Base-by-base conservation (phyloP, 345 rosid species). In the Eucalyptus caleyi region DNA sequence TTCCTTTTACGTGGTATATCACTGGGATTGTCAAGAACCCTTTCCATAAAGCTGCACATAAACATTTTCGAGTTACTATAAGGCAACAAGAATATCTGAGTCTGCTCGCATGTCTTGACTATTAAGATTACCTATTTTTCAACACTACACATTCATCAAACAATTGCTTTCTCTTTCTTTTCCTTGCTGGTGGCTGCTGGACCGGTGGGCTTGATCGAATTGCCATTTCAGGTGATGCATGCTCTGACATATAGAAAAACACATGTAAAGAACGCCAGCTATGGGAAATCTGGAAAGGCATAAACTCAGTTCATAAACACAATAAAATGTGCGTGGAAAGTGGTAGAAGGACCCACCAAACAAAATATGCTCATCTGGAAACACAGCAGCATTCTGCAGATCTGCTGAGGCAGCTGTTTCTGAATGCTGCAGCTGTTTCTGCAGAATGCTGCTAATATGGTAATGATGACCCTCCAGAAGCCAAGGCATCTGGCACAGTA, bases 61-160 rank as follows among this genome's bases (percentile, higher is more conserved):
- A 86, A 86, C 37, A 86, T 86, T 27, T 54, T 49, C 7, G 9
- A 86, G 59, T 86, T 86, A 92, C 59, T 37, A 50, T 4, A 54
- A 50, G 62, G 34, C 40, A 30, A n/a, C 42, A 24, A 26, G 21
- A 65, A 18, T 37, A n/a, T 16, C 21, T 18, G 32, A 86, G 53
- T 19, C 26, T 26, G 60, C 53, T 37, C 23, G 16, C 16, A 3
- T 50, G 59, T 30, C 34, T 86, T 50, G 26, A 86, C 42, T 5
- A 30, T 21, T n/a, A 45, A 49, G 32, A 30, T 50, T 82, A 27
- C 99, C 91, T 93, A 91, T 97, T 97, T 37, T 93, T 90, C 91
- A 97, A 87, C 83, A 95, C 97, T 37, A 94, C 90, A 80, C 89
- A 83, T 88, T 90, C 92, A 91, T 97, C 99, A 91, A 91, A 95